Evolutionary conservation across 371 early-diverging fungal genomes (phyloP), one percentile per base, ranked within the genome.

Genomic region (Amoeboaphelidium protococcarum): DNA sequence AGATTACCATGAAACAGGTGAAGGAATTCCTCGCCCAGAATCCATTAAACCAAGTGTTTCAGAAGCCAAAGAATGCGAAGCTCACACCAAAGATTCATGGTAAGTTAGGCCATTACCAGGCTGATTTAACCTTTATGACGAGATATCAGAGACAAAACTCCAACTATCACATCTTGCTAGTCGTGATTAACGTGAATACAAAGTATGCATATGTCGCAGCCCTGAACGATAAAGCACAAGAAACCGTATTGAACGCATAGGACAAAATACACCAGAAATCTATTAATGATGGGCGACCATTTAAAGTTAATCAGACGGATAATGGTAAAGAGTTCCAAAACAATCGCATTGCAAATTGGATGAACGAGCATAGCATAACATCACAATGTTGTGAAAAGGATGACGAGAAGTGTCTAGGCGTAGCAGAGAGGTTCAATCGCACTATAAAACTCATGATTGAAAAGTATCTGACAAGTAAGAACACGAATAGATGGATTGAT

Each of bases 301-400:
- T 42, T 10, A 42, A 42, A 42, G 42, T 42, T 42, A 10, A 13
- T 19, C 42, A 42, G 22, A 42, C 42, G 22, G 42, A 42, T 42
- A 42, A 42, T 42, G 42, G 42, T 42, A 42, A 42, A 42, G 42
- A 42, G 42, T 42, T 42, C 22, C 42, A 42, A 42, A 42, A 42
- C 22, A 42, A 42, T 42, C 22, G 19, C 42, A 42, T 42, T 42
- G 22, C 42, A 22, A 42, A 42, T 42, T 42, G 42, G 42, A 42
- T 22, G 22, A 22, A 42, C 21, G 42, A 42, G 22, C 42, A 42
- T 42, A 42, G 21, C 22, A 42, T 42, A 42, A 19, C 42, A 42
- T 42, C 42, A 42, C 42, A 42, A 22, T 42, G 21, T 42, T 42
- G 42, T 42, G 42, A 42, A 22, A 42, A 42, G 42, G 42, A 42